Base-by-base conservation (phyloP, 2,329 filamentous ascomycete species). In the Beauveria pseudobassiana region DNA sequence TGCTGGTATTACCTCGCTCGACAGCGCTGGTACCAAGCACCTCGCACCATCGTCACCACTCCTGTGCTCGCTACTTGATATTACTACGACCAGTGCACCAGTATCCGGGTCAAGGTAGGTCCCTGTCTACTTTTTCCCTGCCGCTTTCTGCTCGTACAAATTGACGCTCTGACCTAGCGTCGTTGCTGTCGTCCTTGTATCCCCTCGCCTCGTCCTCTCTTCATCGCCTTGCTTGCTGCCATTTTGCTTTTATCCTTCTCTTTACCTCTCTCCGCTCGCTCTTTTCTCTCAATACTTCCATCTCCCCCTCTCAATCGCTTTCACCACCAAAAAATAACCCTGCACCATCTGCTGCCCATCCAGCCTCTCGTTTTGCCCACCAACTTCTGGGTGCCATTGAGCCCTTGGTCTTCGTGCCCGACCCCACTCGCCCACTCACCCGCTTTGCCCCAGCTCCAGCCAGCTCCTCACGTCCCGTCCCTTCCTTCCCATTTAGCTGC, bases 361-460 rank as follows among this genome's bases (percentile, higher is more conserved):
- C 26, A 34, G 45, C 49, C 28, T 51, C n/a, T 51, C 49, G 26
- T 51, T 28, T 51, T 28, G 26, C 28, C 49, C 48, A 9, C 48
- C 26, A 18, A 9, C 18, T 34, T 30, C 48, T 24, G 22, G 46
- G 16, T 30, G 28, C 30, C 22, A 22, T 49, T 26, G 45, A 38
- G 34, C 34, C 14, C 34, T 22, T 16, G 20, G 42, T 49, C 57
- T 59, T 59, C 28, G 22, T 59, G 57, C 57, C 61, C 61, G 54
- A 58, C 61, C 42, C 61, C 54, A 58, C 55, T 62, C 60, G 40
- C 28, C 54, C 52, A 59, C 53, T 38, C 30, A 46, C 53, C 61
- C 53, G 54, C 54, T 57, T 28, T 58, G 55, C 53, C 61, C 54
- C 51, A 61, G 59, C 59, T 55, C 20, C 34, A 38, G 34, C 34